These are phyloP conservation scores for Cordyceps cicadae DNA, from an alignment of 2,329 filamentous ascomycete species.

Conservation along the genomic window DNA sequence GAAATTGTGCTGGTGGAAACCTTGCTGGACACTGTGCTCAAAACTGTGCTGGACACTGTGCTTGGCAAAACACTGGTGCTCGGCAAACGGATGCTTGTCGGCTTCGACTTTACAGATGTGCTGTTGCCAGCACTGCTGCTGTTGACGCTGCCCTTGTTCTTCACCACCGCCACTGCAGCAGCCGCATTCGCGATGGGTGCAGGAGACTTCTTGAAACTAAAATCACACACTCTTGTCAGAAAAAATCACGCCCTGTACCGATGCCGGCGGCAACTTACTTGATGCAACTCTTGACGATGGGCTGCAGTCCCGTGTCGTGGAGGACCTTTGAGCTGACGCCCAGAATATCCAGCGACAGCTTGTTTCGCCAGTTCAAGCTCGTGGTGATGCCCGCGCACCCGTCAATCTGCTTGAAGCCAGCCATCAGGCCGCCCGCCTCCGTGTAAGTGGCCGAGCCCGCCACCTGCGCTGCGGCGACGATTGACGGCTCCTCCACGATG, in stretches of 20 bases:
- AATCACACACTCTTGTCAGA: neutral
- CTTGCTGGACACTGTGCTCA: neutral
- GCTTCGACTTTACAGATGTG: too few relatives aligned
- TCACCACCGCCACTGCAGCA: neutral
- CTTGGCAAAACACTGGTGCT: too few relatives aligned
- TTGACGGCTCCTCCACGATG: slow-evolving; percentile 21
- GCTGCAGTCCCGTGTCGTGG: slow-evolving; percentile 18
- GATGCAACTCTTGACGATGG: slow-evolving; percentile 18
- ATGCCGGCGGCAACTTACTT: slow-evolving; percentile 14
- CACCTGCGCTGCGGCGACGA: slow-evolving; percentile 18
- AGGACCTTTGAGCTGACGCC: slow-evolving; percentile 13
- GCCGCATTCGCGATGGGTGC: neutral
- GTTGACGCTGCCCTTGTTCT: neutral
- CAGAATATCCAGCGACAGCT: slow-evolving; percentile 17
- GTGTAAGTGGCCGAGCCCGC: slow-evolving; percentile 14
- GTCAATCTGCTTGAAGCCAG: slow-evolving; percentile 16
- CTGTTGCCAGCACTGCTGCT: neutral
- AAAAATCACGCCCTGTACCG: neutral
- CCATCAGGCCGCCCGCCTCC: slow-evolving; percentile 11
- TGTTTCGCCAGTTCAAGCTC: slow-evolving; percentile 22
- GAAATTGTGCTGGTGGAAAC: neutral
- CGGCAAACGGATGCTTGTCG: too few relatives aligned
- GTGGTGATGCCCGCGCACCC: slow-evolving; percentile 21
- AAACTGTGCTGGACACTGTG: too few relatives aligned
- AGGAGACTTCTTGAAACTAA: neutral